phyloP scores from a whole-genome alignment of 305 asterid species.

The Solanum chacoense region DNA sequence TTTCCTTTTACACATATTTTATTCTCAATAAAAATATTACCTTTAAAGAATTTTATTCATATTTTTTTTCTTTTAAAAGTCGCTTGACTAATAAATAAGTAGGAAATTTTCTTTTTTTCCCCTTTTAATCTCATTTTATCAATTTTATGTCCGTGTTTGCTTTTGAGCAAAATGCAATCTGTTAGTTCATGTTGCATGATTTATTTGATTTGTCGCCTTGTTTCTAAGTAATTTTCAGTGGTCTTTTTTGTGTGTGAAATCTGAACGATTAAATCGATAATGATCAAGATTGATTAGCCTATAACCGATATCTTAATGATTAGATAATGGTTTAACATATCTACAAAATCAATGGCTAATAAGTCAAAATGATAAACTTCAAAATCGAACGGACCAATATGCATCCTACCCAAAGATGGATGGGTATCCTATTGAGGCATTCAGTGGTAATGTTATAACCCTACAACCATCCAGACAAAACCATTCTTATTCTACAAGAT shows the following conservation, averaged over 20 bases:
- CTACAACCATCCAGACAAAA: not conserved
- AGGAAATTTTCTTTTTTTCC: not conserved
- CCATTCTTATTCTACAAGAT: not conserved
- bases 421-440: not conserved
- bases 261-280: not conserved
- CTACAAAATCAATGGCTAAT: not conserved
- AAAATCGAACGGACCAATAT: not conserved
- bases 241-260: too few relatives aligned
- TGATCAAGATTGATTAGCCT: too few relatives aligned
- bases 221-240: too few relatives aligned
- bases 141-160: not conserved
- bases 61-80: too few relatives aligned
- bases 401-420: not conserved
- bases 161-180: too few relatives aligned
- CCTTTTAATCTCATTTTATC: not conserved
- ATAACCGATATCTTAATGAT: too few relatives aligned
- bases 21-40: not conserved
- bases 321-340: not conserved
- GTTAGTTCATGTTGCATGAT: not conserved
- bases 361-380: not conserved
- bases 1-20: too few relatives aligned
- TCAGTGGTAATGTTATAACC: not conserved
- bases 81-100: not conserved
- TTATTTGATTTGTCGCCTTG: not conserved
- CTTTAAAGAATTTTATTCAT: not conserved